Conservation (phyloP, 2,329 filamentous ascomycete species). For the Pseudocercospora pini-densiflorae region DNA sequence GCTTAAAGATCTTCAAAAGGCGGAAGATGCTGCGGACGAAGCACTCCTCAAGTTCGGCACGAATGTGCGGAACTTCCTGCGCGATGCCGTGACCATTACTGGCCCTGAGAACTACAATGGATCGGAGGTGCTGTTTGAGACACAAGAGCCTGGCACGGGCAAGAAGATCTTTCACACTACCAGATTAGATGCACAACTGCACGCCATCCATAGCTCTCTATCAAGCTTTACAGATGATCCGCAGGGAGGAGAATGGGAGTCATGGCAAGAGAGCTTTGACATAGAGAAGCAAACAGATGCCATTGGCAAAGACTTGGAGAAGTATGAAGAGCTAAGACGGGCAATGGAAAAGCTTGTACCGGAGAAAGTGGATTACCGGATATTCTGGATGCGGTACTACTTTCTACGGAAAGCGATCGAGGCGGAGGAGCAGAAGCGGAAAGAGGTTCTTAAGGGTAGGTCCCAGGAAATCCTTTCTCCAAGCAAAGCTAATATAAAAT, state of each 20-base stretch:
- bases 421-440: constrained; percentile 84
- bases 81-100: constrained; percentile 86
- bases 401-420: constrained; percentile 92
- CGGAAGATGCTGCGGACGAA: constrained; percentile 95
- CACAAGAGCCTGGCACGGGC: constrained; percentile 80
- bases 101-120: constrained; percentile 59
- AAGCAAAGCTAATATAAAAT: neutral
- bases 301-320: constrained; percentile 80
- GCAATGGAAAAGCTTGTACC: constrained; percentile 98
- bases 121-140: constrained; percentile 80
- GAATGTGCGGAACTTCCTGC: constrained; percentile 86
- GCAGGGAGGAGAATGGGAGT: constrained; percentile 69
- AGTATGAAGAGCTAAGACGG: constrained; percentile 79
- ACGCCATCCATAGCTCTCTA: constrained; percentile 86
- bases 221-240: constrained; percentile 85
- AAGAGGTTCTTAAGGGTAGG: constrained; percentile 88
- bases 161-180: constrained; percentile 95
- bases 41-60: constrained; percentile 89
- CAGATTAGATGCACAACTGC: constrained; percentile 91
- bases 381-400: constrained; percentile 96
- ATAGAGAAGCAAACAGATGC: constrained; percentile 82
- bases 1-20: constrained; percentile 85
- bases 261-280: constrained; percentile 76
- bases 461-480: too few relatives aligned
- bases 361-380: constrained; percentile 81